Conservation (phyloP, 1,284 basidiomycete genomes). For the Ceratobasidium sp. region DNA sequence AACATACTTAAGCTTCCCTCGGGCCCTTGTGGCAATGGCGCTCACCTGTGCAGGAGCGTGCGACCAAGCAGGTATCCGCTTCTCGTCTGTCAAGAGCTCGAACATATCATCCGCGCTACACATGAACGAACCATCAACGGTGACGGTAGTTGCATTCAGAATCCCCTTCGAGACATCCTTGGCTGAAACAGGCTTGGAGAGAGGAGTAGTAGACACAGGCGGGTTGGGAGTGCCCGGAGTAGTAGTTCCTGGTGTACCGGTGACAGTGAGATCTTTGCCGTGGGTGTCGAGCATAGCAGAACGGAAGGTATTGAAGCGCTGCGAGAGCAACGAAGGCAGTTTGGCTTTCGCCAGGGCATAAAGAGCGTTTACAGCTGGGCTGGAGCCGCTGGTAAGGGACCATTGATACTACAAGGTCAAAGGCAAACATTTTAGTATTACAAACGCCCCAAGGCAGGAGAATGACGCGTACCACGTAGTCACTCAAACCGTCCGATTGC, state of each 20-base stretch:
- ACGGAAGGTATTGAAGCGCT: slow-evolving; percentile 83
- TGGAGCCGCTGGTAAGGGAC: slow-evolving; percentile 67
- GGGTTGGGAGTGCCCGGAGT: slow-evolving; percentile 59
- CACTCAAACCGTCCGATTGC: slow-evolving; percentile 83
- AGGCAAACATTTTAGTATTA: background rate
- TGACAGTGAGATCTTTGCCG: slow-evolving; percentile 86
- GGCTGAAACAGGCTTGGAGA: slow-evolving; percentile 52
- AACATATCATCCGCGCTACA: slow-evolving; percentile 90
- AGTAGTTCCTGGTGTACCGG: slow-evolving; percentile 57
- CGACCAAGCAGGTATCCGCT: slow-evolving; percentile 90
- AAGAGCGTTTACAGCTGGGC: slow-evolving; percentile 67
- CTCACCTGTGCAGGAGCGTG: slow-evolving; percentile 87
- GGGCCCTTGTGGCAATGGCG: slow-evolving; percentile 45
- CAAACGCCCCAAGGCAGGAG: background rate
- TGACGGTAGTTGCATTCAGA: slow-evolving; percentile 80
- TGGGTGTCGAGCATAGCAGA: slow-evolving; percentile 84
- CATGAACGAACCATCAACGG: slow-evolving; percentile 83
- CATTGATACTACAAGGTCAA: slow-evolving; percentile 72
- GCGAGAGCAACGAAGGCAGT: slow-evolving; percentile 78
- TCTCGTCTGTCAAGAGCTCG: slow-evolving; percentile 88
- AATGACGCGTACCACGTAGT: slow-evolving; percentile 77
- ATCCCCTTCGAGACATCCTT: slow-evolving; percentile 61
- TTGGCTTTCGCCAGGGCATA: slow-evolving; percentile 71
- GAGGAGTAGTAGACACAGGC: slow-evolving; percentile 51
- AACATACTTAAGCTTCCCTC: slow-evolving; percentile 34